These are phyloP conservation scores for Ilyonectria robusta DNA, from an alignment of 2,329 filamentous ascomycete species.

Conservation along the genomic window DNA sequence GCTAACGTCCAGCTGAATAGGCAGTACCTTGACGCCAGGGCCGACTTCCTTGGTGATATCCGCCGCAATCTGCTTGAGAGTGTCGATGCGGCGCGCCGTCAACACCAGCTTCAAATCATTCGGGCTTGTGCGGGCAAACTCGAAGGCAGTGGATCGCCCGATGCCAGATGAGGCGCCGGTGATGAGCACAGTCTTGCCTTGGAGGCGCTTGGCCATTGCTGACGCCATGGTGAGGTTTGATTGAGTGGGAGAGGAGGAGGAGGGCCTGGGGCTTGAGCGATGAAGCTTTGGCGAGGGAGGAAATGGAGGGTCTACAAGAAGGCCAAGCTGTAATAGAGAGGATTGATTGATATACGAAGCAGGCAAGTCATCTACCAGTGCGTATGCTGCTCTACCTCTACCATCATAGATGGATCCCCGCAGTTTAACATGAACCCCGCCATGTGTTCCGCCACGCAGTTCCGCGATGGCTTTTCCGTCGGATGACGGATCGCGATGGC, in stretches of 20 bases:
- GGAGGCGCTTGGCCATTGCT: slow-evolving; percentile 83
- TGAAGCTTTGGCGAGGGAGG: neutral
- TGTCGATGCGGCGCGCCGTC: slow-evolving; percentile 86
- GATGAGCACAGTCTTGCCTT: slow-evolving; percentile 92
- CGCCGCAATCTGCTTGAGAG: slow-evolving; percentile 79
- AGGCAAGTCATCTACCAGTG: neutral
- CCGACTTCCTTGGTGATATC: slow-evolving; percentile 85
- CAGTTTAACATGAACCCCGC: neutral
- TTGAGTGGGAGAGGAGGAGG: neutral
- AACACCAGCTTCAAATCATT: slow-evolving; percentile 85
- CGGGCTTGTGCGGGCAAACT: slow-evolving; percentile 90
- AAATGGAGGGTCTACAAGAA: neutral
- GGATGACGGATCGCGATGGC: neutral
- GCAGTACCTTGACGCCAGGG: slow-evolving; percentile 83
- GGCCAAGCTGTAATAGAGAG: slow-evolving; percentile 14
- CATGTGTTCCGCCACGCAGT: slow-evolving; percentile 6
- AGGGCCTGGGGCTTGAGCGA: neutral
- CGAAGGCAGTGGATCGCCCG: slow-evolving; percentile 83
- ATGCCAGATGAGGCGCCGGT: slow-evolving; percentile 96
- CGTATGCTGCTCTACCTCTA: slow-evolving; percentile 11
- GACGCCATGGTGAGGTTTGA: slow-evolving; percentile 58
- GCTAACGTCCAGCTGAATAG: slow-evolving; percentile 89
- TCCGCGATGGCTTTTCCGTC: slow-evolving; percentile 29
- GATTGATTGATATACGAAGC: slow-evolving; percentile 25
- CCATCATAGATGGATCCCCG: neutral